Conservation (phyloP, 192 early-diverging fungal genomes). For the Spizellomyces sp. region DNA sequence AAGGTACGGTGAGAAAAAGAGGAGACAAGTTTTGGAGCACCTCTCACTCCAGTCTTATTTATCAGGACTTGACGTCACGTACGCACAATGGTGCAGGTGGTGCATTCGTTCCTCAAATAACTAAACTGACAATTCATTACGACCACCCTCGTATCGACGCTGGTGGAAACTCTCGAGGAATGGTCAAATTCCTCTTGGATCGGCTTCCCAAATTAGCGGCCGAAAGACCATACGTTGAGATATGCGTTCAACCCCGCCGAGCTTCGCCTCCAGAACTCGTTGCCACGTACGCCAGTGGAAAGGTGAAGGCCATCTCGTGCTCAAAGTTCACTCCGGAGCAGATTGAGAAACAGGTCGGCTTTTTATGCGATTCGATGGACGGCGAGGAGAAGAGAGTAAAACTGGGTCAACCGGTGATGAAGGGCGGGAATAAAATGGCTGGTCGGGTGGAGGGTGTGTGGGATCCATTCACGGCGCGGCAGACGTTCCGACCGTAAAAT, state of each 20-base stretch:
- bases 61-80: conserved; percentile 31
- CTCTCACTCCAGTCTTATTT: neutral
- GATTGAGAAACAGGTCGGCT: conserved; percentile 26
- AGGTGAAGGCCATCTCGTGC: conserved; percentile 12
- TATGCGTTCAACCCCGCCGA: conserved; percentile 29
- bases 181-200: conserved; percentile 44
- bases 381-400: conserved; percentile 20
- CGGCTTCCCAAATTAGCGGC: conserved; percentile 26
- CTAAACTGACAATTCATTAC: conserved; percentile 40
- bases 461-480: conserved; percentile 42
- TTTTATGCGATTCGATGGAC: conserved; percentile 36
- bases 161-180: conserved; percentile 43
- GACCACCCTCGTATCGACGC: conserved; percentile 35
- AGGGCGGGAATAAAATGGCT: conserved; percentile 15
- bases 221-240: conserved; percentile 39
- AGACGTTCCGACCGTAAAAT: conserved; percentile 42
- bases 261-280: conserved; percentile 28
- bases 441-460: conserved; percentile 24
- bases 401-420: conserved; percentile 20
- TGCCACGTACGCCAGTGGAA: conserved; percentile 38
- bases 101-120: conserved; percentile 40
- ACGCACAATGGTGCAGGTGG: conserved; percentile 29
- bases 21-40: neutral
- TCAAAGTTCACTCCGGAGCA: conserved; percentile 12
- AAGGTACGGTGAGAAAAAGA: conserved; percentile 27